phyloP scores from a whole-genome alignment of 768 basidiomycete species.

The Boletus rubescentipes region DNA sequence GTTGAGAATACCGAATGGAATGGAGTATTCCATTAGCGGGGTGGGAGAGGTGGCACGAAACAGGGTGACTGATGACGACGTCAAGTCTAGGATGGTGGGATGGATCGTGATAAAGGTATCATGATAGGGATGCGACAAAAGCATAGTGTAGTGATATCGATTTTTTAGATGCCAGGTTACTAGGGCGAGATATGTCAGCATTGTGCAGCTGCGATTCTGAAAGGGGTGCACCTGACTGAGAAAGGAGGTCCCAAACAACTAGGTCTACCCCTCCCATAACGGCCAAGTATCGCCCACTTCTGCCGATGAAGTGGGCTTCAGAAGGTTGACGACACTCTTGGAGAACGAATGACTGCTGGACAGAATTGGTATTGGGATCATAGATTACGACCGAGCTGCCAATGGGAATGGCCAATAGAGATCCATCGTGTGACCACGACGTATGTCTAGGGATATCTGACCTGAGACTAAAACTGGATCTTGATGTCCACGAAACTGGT shows the following conservation, averaged over 20 bases:
- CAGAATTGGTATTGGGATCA: constrained; percentile 59
- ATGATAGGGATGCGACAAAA: constrained; percentile 56
- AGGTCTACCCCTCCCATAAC: constrained; percentile 49
- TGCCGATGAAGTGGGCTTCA: constrained; percentile 66
- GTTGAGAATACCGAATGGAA: constrained; percentile 67
- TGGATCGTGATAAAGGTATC: constrained; percentile 63
- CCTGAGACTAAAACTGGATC: constrained; percentile 70
- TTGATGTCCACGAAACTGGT: constrained; percentile 68
- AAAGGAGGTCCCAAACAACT: constrained; percentile 72
- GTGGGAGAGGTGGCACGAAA: constrained; percentile 47
- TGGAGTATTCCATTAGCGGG: constrained; percentile 41
- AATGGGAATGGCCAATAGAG: constrained; percentile 75
- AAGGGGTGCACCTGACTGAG: constrained; percentile 49
- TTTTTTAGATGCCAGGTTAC: constrained; percentile 59
- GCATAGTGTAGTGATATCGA: constrained; percentile 36
- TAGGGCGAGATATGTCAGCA: constrained; percentile 27
- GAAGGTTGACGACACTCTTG: constrained; percentile 49
- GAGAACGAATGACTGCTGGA: constrained; percentile 58
- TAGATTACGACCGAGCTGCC: constrained; percentile 71
- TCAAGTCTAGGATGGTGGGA: constrained; percentile 28
- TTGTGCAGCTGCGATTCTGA: background rate
- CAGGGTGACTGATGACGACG: constrained; percentile 43
- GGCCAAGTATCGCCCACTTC: constrained; percentile 67
- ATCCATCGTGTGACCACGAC: constrained; percentile 84
- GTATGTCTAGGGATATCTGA: constrained; percentile 61